Evolutionary conservation across 1,139 yeast genomes (phyloP).

Genomic region (Sugiyamaella pinicola): DNA sequence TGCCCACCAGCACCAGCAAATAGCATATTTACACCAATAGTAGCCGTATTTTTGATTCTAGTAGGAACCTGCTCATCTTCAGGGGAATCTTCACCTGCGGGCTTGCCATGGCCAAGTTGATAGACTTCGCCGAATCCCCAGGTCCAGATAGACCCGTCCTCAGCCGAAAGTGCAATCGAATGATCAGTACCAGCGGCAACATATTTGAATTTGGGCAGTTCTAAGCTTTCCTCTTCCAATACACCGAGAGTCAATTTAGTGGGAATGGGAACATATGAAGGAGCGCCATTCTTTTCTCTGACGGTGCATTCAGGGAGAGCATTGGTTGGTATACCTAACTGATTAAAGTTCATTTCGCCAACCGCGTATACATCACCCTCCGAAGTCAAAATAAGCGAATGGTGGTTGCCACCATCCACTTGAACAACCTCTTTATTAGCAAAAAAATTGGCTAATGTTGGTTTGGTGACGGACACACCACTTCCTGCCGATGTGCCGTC

Average conservation of each 20-base stretch:
- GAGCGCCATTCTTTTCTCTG: conserved; percentile 74
- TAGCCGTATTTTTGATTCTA: conserved; percentile 88
- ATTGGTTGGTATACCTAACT: conserved; percentile 75
- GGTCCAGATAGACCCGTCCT: conserved; percentile 81
- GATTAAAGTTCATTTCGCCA: conserved; percentile 94
- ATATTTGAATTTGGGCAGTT: conserved; percentile 60
- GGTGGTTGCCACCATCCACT: conserved; percentile 94
- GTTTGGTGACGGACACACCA: conserved; percentile 63
- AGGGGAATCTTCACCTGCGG: conserved; percentile 72
- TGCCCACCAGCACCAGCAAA: conserved; percentile 93
- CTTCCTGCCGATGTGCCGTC: conserved; percentile 79
- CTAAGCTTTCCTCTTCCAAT: conserved; percentile 43
- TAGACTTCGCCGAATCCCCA: conserved; percentile 99
- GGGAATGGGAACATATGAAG: conserved; percentile 87
- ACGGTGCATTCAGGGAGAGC: conserved; percentile 68
- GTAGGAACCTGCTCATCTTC: conserved; percentile 55
- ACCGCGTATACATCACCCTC: conserved; percentile 77
- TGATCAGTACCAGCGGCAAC: conserved; percentile 91
- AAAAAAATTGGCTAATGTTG: conserved; percentile 67
- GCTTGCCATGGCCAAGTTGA: conserved; percentile 88
- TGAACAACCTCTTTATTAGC: conserved; percentile 58
- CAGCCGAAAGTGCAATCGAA: conserved; percentile 73
- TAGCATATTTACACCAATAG: conserved; percentile 69
- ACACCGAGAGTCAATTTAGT: conserved; percentile 55
- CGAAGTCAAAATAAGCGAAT: conserved; percentile 71